Percentiles rank a stretch among this genome's conserved stretches.
phyloP scores from a whole-genome alignment of 2,329 filamentous ascomycete species.

The Malbranchea zuffiana region DNA sequence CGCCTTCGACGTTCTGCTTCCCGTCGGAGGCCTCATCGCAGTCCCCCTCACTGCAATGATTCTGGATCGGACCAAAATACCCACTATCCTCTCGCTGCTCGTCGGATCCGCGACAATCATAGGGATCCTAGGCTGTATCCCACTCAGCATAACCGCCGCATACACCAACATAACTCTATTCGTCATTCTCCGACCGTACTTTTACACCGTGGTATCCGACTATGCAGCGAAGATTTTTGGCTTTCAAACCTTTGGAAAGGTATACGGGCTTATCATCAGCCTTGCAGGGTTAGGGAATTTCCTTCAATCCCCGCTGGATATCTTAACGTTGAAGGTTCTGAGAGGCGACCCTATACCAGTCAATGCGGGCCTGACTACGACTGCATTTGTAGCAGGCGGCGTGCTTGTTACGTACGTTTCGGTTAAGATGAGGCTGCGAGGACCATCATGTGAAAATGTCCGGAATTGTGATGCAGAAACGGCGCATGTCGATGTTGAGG shows the following conservation, averaged over 20 bases:
- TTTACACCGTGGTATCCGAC: conserved; percentile 84
- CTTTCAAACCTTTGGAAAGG: conserved; percentile 80
- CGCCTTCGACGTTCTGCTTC: conserved; percentile 74
- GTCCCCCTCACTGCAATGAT: conserved; percentile 76
- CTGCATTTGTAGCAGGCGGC: conserved; percentile 55
- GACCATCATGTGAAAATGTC: no score
- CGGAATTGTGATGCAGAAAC: no score
- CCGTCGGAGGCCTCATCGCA: conserved; percentile 66
- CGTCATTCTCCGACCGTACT: conserved; percentile 75
- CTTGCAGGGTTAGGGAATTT: conserved; percentile 75
- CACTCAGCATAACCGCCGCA: conserved; percentile 51
- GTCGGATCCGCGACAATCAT: conserved; percentile 63
- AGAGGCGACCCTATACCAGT: conserved; percentile 64
- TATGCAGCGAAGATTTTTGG: conserved; percentile 88
- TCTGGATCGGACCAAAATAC: conserved; percentile 66
- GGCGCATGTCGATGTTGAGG: no score
- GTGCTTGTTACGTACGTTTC: conserved; percentile 57
- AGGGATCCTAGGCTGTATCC: conserved; percentile 64
- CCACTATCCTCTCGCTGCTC: conserved; percentile 57
- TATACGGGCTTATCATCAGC: conserved; percentile 84
- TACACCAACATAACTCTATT: conserved; percentile 76
- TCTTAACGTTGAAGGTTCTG: conserved; percentile 62
- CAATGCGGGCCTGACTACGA: conserved; percentile 55
- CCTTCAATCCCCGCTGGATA: conserved; percentile 66
- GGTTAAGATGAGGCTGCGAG: conserved; percentile 26